Evolutionary conservation across 1,284 basidiomycete genomes (phyloP).

Genomic region (Malassezia arunalokei): DNA sequence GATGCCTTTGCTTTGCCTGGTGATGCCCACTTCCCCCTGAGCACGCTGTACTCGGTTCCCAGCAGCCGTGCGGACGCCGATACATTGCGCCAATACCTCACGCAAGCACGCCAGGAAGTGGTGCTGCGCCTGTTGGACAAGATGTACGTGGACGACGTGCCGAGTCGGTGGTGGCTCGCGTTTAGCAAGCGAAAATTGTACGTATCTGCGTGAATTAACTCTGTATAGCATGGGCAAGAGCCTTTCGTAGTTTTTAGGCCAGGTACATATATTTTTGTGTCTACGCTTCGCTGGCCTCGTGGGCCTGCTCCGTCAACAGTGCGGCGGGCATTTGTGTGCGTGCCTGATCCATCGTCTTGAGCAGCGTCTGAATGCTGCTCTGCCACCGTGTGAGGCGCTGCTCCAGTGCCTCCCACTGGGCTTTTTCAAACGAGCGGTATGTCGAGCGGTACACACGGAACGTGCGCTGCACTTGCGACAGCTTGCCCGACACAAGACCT

Average conservation of each 20-base stretch:
- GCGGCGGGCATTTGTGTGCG: constrained; percentile 1
- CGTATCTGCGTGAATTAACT: constrained; percentile 11
- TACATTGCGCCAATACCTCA: constrained; percentile 75
- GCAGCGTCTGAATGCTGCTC: constrained; percentile 26
- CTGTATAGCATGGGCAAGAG: constrained; percentile 38
- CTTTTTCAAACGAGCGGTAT: constrained; percentile 33
- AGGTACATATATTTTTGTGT: neutral
- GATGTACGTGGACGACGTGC: constrained; percentile 73
- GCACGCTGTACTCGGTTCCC: constrained; percentile 77
- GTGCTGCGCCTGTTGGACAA: constrained; percentile 72
- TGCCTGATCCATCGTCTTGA: constrained; percentile 20
- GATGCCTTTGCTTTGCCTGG: constrained; percentile 89
- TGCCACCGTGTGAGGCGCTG: constrained; percentile 35
- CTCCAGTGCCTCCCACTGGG: constrained; percentile 40
- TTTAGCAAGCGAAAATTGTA: constrained; percentile 55
- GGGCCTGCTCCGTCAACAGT: neutral
- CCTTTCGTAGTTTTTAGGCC: constrained; percentile 13
- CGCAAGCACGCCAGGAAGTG: constrained; percentile 82
- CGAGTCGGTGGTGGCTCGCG: constrained; percentile 99
- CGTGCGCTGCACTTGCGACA: constrained; percentile 36
- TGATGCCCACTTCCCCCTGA: constrained; percentile 86
- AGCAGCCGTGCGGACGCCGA: constrained; percentile 71
- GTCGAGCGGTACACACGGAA: constrained; percentile 41
- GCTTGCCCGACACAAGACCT: constrained; percentile 38
- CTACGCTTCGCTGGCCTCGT: neutral